Base-by-base conservation (phyloP, 2,329 filamentous ascomycete species). In the Elsinoe ampelina region DNA sequence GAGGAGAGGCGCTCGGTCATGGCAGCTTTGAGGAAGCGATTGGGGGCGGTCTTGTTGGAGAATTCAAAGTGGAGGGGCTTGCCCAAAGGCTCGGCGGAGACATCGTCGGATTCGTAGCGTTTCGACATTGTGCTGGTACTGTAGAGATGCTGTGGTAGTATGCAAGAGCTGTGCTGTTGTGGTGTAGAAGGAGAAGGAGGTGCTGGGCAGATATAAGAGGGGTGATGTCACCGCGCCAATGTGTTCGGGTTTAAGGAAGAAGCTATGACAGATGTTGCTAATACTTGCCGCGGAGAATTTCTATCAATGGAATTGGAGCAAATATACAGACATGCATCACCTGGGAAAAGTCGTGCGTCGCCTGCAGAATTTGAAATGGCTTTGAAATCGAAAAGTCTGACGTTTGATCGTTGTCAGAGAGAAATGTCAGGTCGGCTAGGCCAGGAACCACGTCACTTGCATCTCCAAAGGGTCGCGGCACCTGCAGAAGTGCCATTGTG, bases 21-120 rank as follows among this genome's bases (percentile, higher is more conserved):
- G 41, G 84, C 79, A 5, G 74, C 81, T 68, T 87, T 87, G 61
- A 86, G 67, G 63, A 86, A 82, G n/a, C 82, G 75, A 65, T 86
- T 87, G 41, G 77, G 77, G 1, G 82, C 82, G 1, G 75, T 78
- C 57, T 72, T 75, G 54, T 77, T 75, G 41, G 77, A 78, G 61
- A 76, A 76, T 13, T 68, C 68, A 59, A 75, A 76, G 32, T 71
- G 62, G 50, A 76, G 67, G n/a, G 73, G 71, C 61, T 75, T 65
- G 54, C 67, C 73, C 58, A 76, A 61, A 8, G 73, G 70, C 1
- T 70, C 64, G 19, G 69, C 61, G 61, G 73, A 71, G 59, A 69
- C 69, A 60, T 72, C 59, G 55, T 71, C 66, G 54, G 73, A 69
- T 57, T 73, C 66, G 61, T 70, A 75, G 61, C 74, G 66, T 57